These are phyloP conservation scores for Zymoseptoria ardabiliae DNA, from an alignment of 2,329 filamentous ascomycete genomes.

Conservation along the genomic window DNA sequence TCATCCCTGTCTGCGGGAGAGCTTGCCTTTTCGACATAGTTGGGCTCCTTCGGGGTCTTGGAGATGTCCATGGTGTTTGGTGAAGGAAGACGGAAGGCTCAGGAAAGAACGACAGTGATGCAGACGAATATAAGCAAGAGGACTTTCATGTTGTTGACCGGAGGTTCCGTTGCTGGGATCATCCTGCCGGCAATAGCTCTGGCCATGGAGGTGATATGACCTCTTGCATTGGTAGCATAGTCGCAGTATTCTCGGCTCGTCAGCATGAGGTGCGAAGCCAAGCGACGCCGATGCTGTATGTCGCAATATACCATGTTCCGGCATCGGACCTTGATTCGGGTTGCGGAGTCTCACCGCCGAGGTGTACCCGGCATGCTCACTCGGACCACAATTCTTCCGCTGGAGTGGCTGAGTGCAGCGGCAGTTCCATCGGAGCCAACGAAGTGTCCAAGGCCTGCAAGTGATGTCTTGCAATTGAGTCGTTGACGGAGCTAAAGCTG, in stretches of 20 bases:
- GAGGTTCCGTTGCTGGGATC: background rate
- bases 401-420: too few species aligned
- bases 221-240: background rate
- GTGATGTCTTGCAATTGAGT: too few species aligned
- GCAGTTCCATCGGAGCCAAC: too few species aligned
- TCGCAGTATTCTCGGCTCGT: background rate
- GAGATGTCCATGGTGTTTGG: background rate
- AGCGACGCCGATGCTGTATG: background rate
- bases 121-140: background rate
- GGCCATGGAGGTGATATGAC: background rate
- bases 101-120: background rate
- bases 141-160: background rate
- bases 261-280: background rate
- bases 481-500: too few species aligned
- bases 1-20: background rate
- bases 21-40: background rate
- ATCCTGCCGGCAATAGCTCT: background rate
- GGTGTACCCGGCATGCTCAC: background rate
- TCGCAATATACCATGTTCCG: background rate
- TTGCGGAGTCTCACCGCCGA: background rate
- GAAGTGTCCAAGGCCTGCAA: too few species aligned
- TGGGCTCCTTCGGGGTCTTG: background rate
- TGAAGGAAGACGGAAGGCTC: background rate
- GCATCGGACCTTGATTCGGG: background rate
- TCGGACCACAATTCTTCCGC: too few species aligned